phyloP scores from a whole-genome alignment of 176 grass and related monocot genomes.

The Dendrocalamus sinicus region DNA sequence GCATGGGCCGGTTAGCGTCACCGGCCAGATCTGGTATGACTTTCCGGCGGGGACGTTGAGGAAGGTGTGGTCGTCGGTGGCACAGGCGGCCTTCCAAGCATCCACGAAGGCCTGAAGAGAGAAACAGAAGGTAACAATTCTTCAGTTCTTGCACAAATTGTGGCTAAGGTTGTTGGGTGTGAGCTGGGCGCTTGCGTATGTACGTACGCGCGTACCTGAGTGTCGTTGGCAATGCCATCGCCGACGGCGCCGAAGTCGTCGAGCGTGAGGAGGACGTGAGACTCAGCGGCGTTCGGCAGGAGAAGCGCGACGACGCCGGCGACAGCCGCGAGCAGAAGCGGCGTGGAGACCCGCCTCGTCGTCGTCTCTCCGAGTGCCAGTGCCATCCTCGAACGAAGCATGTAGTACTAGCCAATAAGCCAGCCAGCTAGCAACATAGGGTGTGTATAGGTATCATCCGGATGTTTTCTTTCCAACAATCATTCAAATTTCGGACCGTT shows the following conservation, averaged over 20 bases:
- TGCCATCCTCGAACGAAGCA: background rate
- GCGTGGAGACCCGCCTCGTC: background rate
- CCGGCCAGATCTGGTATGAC: slow-evolving; percentile 57
- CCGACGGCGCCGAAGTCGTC: slow-evolving; percentile 75
- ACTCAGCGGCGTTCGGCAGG: slow-evolving; percentile 6
- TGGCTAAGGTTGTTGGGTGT: background rate
- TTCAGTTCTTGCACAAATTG: background rate
- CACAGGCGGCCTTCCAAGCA: slow-evolving; percentile 65
- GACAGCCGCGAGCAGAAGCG: slow-evolving; percentile 26
- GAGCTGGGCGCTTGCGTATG: background rate
- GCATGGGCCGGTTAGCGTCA: slow-evolving; percentile 64
- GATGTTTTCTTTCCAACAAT: no score
- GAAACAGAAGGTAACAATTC: background rate
- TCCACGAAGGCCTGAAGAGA: slow-evolving; percentile 56
- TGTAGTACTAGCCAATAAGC: background rate
- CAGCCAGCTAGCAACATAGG: background rate
- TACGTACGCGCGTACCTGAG: slow-evolving; percentile 37
- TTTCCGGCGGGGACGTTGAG: slow-evolving; percentile 62
- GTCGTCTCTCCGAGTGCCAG: background rate
- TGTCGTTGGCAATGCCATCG: slow-evolving; percentile 62
- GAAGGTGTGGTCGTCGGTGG: slow-evolving; percentile 20
- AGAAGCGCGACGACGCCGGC: background rate
- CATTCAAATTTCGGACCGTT: no score
- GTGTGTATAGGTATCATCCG: no score
- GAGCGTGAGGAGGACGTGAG: slow-evolving; percentile 52